A percentile compares a stretch with the other conserved stretches of the same genome.
Conservation (phyloP, 108 stramenopile genomes). For the Pseudonitzschia multistriata region DNA sequence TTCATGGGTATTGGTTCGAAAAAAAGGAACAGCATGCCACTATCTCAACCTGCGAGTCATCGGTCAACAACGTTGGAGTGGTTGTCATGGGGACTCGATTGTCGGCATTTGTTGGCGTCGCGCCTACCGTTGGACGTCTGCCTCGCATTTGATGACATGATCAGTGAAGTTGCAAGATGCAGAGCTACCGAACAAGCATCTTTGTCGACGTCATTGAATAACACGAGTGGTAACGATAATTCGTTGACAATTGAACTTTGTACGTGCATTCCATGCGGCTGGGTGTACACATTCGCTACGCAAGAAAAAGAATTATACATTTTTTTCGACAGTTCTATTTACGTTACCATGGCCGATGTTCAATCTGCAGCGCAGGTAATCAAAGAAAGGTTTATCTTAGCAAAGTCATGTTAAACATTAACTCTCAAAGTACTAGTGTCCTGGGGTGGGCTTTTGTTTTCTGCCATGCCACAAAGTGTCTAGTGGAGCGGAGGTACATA, state of each 20-base stretch:
- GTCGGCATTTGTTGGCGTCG: constrained; percentile 61
- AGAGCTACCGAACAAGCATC: neutral
- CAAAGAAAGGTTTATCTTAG: constrained; percentile 18
- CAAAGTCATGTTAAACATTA: constrained; percentile 1
- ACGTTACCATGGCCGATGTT: constrained; percentile 70
- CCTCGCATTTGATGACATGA: constrained; percentile 73
- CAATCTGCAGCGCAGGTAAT: constrained; percentile 53
- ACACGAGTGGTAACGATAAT: neutral
- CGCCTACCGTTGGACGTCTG: constrained; percentile 60
- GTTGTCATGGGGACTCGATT: constrained; percentile 51
- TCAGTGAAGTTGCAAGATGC: constrained; percentile 48
- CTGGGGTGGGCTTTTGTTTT: neutral
- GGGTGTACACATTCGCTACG: constrained; percentile 59
- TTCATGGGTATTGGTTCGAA: constrained; percentile 22
- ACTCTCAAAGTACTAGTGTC: neutral
- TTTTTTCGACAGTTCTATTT: constrained; percentile 55
- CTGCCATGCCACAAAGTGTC: neutral
- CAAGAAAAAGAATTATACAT: constrained; percentile 61
- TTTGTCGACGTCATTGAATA: constrained; percentile 12
- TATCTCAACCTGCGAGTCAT: constrained; percentile 17
- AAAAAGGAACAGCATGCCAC: neutral
- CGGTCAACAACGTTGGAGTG: constrained; percentile 35
- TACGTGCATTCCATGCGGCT: constrained; percentile 63
- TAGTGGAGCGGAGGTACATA: constrained; percentile 17
- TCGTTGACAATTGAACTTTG: constrained; percentile 45